Percentiles rank a stretch among this genome's conserved stretches.
These are phyloP conservation scores for Beverwykella pulmonaria DNA, from an alignment of 495 filamentous ascomycete species.

Conservation along the genomic window DNA sequence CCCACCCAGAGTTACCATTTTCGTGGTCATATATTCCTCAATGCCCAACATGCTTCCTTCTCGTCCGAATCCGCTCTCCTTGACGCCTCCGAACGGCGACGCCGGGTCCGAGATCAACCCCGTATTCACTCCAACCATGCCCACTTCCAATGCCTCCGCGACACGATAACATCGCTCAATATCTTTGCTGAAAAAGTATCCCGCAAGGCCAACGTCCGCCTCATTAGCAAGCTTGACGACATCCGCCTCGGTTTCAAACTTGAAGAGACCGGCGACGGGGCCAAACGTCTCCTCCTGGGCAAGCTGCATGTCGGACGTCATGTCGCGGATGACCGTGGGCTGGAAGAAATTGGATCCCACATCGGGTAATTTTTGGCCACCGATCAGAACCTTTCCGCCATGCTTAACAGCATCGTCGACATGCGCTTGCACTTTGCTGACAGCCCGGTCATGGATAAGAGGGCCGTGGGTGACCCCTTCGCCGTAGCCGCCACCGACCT, in stretches of 20 bases:
- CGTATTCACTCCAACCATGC: constrained; percentile 60
- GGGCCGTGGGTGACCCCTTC: constrained; percentile 51
- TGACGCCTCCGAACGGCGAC: constrained; percentile 81
- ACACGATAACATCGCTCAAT: constrained; percentile 53
- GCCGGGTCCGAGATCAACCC: constrained; percentile 50
- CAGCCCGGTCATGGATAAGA: constrained; percentile 51
- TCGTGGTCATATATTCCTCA: constrained; percentile 83
- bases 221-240: constrained; percentile 55
- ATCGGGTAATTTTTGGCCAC: constrained; percentile 47
- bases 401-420: constrained; percentile 47
- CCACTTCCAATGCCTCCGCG: constrained; percentile 54
- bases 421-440: constrained; percentile 46
- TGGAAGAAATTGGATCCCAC: constrained; percentile 55
- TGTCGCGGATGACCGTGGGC: constrained; percentile 55
- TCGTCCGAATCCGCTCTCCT: constrained; percentile 87
- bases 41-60: constrained; percentile 92
- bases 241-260: constrained; percentile 56
- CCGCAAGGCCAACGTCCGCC: constrained; percentile 54
- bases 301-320: constrained; percentile 52
- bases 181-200: constrained; percentile 55
- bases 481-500: constrained; percentile 49
- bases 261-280: constrained; percentile 56
- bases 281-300: constrained; percentile 63
- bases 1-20: constrained; percentile 76
- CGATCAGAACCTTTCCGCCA: constrained; percentile 50